phyloP scores from a whole-genome alignment of 768 basidiomycete genomes.

The Fomitopsis pulvina region DNA sequence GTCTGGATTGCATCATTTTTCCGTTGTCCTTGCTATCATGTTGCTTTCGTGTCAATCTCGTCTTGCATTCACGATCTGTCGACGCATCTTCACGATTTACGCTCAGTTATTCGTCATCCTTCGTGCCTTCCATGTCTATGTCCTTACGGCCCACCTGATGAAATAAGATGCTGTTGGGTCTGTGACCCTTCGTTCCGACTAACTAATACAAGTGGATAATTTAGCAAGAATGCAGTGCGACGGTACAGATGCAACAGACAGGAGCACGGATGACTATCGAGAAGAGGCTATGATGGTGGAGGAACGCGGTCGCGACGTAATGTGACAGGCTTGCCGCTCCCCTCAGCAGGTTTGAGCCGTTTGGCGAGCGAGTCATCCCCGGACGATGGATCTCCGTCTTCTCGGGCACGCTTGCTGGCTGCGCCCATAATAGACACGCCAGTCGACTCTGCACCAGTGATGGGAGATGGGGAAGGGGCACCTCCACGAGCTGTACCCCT shows the following conservation, averaged over 20 bases:
- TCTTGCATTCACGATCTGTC: constrained; percentile 16
- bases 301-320: constrained; percentile 19
- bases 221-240: constrained; percentile 1
- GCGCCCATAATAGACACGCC: constrained; percentile 58
- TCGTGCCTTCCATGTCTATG: not conserved
- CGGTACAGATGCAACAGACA: not conserved
- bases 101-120: not conserved
- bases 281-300: constrained; percentile 10
- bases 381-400: constrained; percentile 36
- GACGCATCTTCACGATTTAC: constrained; percentile 15
- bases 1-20: constrained; percentile 3
- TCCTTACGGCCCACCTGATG: not conserved
- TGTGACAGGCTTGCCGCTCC: constrained; percentile 22
- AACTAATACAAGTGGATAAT: constrained; percentile 3
- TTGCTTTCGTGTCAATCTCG: constrained; percentile 10
- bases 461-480: constrained; percentile 19
- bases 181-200: not conserved
- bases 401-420: constrained; percentile 56
- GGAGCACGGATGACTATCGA: not conserved
- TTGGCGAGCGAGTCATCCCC: constrained; percentile 57
- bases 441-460: constrained; percentile 25
- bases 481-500: constrained; percentile 21
- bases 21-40: constrained; percentile 15
- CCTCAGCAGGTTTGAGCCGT: constrained; percentile 53
- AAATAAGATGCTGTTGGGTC: not conserved